These are phyloP conservation scores for Backusella australiensis DNA, from an alignment of 192 early-diverging fungal species.

Conservation along the genomic window DNA sequence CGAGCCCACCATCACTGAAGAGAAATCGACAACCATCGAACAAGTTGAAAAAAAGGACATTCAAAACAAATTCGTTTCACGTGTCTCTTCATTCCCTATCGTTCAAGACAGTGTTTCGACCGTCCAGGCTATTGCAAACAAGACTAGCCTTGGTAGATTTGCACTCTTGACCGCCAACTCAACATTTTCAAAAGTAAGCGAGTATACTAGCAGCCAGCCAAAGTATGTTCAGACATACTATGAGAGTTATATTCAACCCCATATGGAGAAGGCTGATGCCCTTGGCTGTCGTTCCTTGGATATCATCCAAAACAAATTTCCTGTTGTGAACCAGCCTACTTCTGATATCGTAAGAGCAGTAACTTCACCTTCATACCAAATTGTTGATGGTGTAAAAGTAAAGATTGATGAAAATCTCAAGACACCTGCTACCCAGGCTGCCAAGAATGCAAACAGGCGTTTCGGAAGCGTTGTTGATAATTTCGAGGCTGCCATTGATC, in stretches of 20 bases:
- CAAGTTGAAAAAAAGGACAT: not conserved
- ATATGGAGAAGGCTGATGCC: conserved; percentile 57
- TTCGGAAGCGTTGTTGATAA: conserved; percentile 50
- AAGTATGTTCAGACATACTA: conserved; percentile 33
- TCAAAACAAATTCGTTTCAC: conserved; percentile 27
- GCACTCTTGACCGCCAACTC: conserved; percentile 28
- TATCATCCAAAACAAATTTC: conserved; percentile 58
- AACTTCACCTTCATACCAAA: conserved; percentile 50
- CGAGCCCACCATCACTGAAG: not conserved
- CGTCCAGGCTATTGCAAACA: conserved; percentile 27
- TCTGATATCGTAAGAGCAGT: conserved; percentile 58
- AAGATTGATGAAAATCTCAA: conserved; percentile 22
- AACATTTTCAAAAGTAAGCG: conserved; percentile 22
- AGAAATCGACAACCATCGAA: not conserved
- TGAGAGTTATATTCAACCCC: conserved; percentile 51
- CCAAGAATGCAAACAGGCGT: conserved; percentile 35
- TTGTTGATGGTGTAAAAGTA: conserved; percentile 41
- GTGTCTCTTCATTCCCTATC: conserved; percentile 34
- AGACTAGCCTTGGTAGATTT: conserved; percentile 29
- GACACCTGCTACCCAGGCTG: conserved; percentile 49
- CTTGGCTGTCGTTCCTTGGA: conserved; percentile 66
- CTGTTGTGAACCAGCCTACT: conserved; percentile 61
- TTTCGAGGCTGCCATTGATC: conserved; percentile 44
- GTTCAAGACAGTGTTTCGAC: conserved; percentile 31
- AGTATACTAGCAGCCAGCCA: conserved; percentile 29